Evolutionary conservation across 495 filamentous ascomycete species (phyloP).

Genomic region (Lentithecium fluviatile): DNA sequence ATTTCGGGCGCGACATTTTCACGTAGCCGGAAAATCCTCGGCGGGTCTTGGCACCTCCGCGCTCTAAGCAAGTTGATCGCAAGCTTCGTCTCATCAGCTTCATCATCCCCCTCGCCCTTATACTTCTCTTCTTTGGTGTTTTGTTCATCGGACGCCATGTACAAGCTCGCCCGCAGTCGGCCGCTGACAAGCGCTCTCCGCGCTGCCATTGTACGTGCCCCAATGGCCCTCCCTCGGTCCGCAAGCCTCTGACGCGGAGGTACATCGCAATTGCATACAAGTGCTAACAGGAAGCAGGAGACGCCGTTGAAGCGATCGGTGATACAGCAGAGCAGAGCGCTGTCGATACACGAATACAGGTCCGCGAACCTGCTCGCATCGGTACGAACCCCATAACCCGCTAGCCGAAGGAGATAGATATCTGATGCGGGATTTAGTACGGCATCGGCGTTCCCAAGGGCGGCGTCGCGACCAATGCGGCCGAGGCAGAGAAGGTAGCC

Average conservation of each 20-base stretch:
- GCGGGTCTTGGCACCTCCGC: slow-evolving; percentile 30
- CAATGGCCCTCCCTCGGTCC: slow-evolving; percentile 25
- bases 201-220: slow-evolving; percentile 57
- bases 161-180: slow-evolving; percentile 68
- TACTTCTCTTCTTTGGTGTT: slow-evolving; percentile 31
- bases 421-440: slow-evolving; percentile 60
- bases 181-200: slow-evolving; percentile 66
- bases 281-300: slow-evolving; percentile 46
- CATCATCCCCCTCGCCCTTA: slow-evolving; percentile 18
- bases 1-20: slow-evolving; percentile 19
- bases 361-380: slow-evolving; percentile 83
- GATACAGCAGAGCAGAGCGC: slow-evolving; percentile 74
- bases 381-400: slow-evolving; percentile 51
- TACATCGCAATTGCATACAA: slow-evolving; percentile 9
- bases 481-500: slow-evolving; percentile 88
- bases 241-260: slow-evolving; percentile 24
- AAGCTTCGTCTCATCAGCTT: slow-evolving; percentile 13
- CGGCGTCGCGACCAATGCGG: slow-evolving; percentile 73
- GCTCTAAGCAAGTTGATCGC: slow-evolving; percentile 9
- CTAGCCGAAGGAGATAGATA: slow-evolving; percentile 3
- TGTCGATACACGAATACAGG: slow-evolving; percentile 97
- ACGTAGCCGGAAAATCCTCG: slow-evolving; percentile 28
- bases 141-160: slow-evolving; percentile 52
- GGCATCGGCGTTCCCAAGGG: slow-evolving; percentile 90
- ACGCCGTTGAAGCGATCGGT: slow-evolving; percentile 52